A percentile compares a stretch with the other conserved stretches of the same genome.
Evolutionary conservation across 2,329 filamentous ascomycete genomes (phyloP).

Genomic region (Xylaria digitata): DNA sequence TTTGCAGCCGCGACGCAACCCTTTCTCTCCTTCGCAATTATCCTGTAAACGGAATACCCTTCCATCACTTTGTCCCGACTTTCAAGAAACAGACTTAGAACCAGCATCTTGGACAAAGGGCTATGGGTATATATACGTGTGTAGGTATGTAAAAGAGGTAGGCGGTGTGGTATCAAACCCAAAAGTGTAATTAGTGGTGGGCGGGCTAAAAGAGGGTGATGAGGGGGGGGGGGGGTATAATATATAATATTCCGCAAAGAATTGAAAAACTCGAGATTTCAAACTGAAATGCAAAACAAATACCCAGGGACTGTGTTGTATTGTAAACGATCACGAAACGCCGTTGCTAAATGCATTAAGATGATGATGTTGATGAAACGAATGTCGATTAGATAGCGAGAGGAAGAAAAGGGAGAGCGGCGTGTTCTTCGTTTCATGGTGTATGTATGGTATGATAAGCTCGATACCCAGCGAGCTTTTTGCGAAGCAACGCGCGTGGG

Average conservation of each 20-base stretch:
- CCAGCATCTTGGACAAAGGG: constrained; percentile 14
- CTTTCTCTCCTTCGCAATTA: constrained; percentile 6
- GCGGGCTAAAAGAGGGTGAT: background rate
- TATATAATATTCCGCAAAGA: background rate
- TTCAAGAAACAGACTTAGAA: constrained; percentile 13
- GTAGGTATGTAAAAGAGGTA: background rate
- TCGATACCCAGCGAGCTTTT: background rate
- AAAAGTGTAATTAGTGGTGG: background rate
- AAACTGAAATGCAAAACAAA: constrained; percentile 7
- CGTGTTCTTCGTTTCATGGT: constrained; percentile 29
- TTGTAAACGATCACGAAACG: constrained; percentile 30
- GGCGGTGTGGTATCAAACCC: constrained; percentile 26
- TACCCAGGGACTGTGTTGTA: background rate
- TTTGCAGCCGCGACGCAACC: background rate
- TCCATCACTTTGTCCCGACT: constrained; percentile 5
- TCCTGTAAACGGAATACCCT: constrained; percentile 11
- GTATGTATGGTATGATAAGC: background rate
- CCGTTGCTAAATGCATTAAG: constrained; percentile 31
- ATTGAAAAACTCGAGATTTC: background rate
- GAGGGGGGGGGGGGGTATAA: constrained; percentile 23
- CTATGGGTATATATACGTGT: constrained; percentile 28
- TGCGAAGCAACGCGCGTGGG: background rate
- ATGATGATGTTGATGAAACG: constrained; percentile 10
- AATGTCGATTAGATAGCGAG: background rate
- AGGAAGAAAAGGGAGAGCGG: constrained; percentile 11